Conservation (phyloP, 2,329 filamentous ascomycete genomes). For the Zarea fungicola region DNA sequence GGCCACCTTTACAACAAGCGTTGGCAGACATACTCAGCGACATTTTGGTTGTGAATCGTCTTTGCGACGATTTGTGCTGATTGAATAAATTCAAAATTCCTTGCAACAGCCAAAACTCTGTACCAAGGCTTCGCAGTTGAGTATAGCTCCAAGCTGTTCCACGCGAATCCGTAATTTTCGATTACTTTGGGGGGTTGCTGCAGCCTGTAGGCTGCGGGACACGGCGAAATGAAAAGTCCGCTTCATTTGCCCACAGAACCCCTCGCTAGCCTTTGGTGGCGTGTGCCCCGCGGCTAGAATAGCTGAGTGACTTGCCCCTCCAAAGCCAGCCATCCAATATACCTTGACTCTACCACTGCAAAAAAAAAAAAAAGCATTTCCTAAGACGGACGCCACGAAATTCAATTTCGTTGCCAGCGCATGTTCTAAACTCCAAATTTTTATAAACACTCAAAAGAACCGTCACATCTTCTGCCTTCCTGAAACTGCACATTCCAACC, state of each 20-base stretch:
- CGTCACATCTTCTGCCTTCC: neutral
- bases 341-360: neutral
- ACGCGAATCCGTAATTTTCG: slow-evolving; percentile 19
- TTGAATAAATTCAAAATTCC: slow-evolving; percentile 1
- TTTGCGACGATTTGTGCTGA: slow-evolving; percentile 7
- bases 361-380: neutral
- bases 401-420: no score
- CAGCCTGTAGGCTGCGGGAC: slow-evolving; percentile 8
- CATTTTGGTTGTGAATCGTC: slow-evolving; percentile 14
- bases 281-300: slow-evolving; percentile 10
- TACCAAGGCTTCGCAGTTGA: slow-evolving; percentile 7
- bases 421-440: no score
- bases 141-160: slow-evolving; percentile 12
- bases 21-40: slow-evolving; percentile 21
- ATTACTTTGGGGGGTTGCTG: slow-evolving; percentile 18
- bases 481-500: no score
- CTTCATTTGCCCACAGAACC: slow-evolving; percentile 6
- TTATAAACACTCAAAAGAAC: no score
- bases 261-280: slow-evolving; percentile 7
- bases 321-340: neutral
- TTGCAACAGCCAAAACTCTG: slow-evolving; percentile 10
- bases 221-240: slow-evolving; percentile 15
- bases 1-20: neutral
- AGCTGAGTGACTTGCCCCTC: slow-evolving; percentile 9
- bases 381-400: neutral